These are phyloP conservation scores for Pleurotus cornucopiae DNA, from an alignment of 768 basidiomycete genomes.

Conservation along the genomic window DNA sequence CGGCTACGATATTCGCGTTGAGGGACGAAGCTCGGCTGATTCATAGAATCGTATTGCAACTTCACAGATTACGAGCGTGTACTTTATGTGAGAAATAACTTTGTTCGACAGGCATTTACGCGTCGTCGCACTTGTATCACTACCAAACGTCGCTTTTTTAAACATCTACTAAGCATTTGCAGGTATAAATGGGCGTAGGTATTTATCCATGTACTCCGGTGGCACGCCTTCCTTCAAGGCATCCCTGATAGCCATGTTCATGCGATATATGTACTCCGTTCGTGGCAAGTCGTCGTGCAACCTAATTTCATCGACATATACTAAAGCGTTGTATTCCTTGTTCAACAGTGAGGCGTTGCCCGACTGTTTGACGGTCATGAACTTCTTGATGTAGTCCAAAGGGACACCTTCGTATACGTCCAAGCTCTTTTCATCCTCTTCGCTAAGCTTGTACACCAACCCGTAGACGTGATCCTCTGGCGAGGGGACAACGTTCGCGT, in stretches of 20 bases:
- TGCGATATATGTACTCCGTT: slow-evolving; percentile 40
- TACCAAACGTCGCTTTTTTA: too few relatives aligned
- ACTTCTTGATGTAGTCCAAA: slow-evolving; percentile 30
- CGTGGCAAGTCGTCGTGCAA: slow-evolving; percentile 26
- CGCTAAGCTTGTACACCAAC: slow-evolving; percentile 36
- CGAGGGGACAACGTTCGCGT: slow-evolving; percentile 41
- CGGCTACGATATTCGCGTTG: slow-evolving; percentile 73
- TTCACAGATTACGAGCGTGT: too few relatives aligned
- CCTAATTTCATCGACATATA: slow-evolving; percentile 37
- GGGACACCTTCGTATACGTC: slow-evolving; percentile 40
- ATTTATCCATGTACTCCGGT: slow-evolving; percentile 36
- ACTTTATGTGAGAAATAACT: too few relatives aligned
- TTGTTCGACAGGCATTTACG: too few relatives aligned
- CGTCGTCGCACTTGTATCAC: too few relatives aligned
- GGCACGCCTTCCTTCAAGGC: slow-evolving; percentile 35
- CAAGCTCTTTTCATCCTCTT: slow-evolving; percentile 34
- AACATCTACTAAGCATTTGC: neutral
- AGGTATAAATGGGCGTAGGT: slow-evolving; percentile 40
- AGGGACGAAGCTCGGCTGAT: slow-evolving; percentile 51
- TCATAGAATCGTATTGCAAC: too few relatives aligned
- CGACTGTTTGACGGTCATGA: slow-evolving; percentile 22
- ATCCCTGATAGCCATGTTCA: slow-evolving; percentile 42
- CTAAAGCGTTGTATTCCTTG: slow-evolving; percentile 22
- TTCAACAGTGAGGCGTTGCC: neutral
- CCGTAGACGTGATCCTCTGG: slow-evolving; percentile 37